Evolutionary conservation across 129 eudicot species (phyloP).

Genomic region (Artemisia annua): DNA sequence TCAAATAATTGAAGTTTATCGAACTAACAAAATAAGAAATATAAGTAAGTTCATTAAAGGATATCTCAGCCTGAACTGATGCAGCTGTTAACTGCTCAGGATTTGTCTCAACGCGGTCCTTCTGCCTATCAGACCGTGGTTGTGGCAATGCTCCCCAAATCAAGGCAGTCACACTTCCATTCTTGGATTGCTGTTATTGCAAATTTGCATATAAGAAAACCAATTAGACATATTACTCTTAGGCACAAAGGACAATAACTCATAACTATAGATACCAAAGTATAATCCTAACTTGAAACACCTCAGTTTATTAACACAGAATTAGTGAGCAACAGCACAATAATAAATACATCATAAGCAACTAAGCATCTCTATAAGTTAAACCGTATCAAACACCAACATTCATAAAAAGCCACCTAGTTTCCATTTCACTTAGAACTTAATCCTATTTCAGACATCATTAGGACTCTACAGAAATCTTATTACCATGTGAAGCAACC

Average conservation of each 20-base stretch:
- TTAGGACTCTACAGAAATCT: too few species aligned
- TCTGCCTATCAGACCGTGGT: slow-evolving; percentile 87
- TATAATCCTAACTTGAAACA: slow-evolving; percentile 4
- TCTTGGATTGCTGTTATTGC: slow-evolving; percentile 62
- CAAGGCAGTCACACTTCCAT: slow-evolving; percentile 72
- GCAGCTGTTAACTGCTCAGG: slow-evolving; percentile 99
- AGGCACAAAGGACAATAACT: not conserved
- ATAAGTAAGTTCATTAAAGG: slow-evolving; percentile 42
- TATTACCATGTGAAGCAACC: too few species aligned
- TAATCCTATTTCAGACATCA: too few species aligned
- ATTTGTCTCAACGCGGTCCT: slow-evolving; percentile 98
- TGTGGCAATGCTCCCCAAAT: slow-evolving; percentile 99
- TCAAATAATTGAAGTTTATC: not conserved
- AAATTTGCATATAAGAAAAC: slow-evolving; percentile 15
- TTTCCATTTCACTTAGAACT: too few species aligned
- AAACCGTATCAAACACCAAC: too few species aligned
- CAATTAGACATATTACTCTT: not conserved
- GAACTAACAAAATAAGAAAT: slow-evolving; percentile 5
- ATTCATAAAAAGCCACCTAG: too few species aligned
- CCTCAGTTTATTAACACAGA: not conserved
- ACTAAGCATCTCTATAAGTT: not conserved
- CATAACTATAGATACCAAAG: not conserved
- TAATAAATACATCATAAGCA: slow-evolving; percentile 4
- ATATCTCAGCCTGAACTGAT: slow-evolving; percentile 96
- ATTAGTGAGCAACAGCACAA: slow-evolving; percentile 2